phyloP scores from a whole-genome alignment of 2,329 filamentous ascomycete genomes.

The Alternaria panax region DNA sequence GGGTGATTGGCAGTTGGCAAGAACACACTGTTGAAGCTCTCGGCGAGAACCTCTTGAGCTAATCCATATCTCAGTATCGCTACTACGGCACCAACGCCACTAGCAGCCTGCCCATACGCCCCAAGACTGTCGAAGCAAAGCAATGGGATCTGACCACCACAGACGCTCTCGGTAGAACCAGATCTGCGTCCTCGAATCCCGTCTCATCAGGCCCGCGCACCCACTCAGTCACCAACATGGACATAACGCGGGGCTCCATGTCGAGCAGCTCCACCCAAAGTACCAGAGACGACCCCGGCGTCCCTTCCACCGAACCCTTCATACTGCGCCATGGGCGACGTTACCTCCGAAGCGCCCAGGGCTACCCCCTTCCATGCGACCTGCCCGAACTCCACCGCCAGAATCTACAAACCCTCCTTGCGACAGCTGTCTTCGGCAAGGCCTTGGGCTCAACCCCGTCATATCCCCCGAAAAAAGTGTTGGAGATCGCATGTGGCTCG shows the following conservation, averaged over 20 bases:
- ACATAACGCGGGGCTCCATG: constrained; percentile 48
- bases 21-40: constrained; percentile 15
- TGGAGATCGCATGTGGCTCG: constrained; percentile 87
- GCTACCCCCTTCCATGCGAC: constrained; percentile 88
- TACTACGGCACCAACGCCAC: constrained; percentile 41
- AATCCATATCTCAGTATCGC: constrained; percentile 40
- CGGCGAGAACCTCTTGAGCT: constrained; percentile 7
- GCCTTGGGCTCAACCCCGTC: constrained; percentile 77
- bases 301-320: constrained; percentile 56
- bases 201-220: constrained; percentile 26
- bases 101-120: constrained; percentile 34
- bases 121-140: constrained; percentile 45
- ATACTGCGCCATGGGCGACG: constrained; percentile 79
- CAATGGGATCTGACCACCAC: constrained; percentile 48
- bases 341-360: constrained; percentile 77
- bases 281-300: constrained; percentile 35
- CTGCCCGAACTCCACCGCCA: constrained; percentile 87
- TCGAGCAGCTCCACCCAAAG: constrained; percentile 49
- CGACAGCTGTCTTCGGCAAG: constrained; percentile 81
- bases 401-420: constrained; percentile 80
- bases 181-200: constrained; percentile 35
- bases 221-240: constrained; percentile 39
- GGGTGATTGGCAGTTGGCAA: constrained; percentile 50
- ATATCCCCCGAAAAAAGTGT: constrained; percentile 67
- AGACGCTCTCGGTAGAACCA: constrained; percentile 47